Conservation (phyloP, 495 filamentous ascomycete species). For the Thermochaetoides thermophila region DNA sequence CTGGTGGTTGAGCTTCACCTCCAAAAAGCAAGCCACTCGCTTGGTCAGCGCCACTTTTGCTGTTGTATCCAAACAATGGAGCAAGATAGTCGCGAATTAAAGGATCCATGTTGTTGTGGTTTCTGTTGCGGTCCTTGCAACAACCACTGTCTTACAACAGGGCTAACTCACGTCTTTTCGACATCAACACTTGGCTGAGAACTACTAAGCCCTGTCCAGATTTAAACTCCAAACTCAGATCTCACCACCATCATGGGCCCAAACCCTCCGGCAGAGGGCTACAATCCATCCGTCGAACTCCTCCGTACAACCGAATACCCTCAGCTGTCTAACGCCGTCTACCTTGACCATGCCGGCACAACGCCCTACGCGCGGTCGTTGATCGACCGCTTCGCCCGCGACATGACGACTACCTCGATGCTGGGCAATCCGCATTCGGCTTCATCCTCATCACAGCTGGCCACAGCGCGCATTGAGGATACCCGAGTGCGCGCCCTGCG, state of each 20-base stretch:
- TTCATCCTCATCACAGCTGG: slow-evolving; percentile 64
- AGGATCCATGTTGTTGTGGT: not conserved
- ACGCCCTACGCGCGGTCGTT: slow-evolving; percentile 69
- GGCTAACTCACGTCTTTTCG: not conserved
- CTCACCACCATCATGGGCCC: too few species aligned
- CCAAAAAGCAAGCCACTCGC: too few species aligned
- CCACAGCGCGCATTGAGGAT: slow-evolving; percentile 61
- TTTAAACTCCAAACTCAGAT: too few species aligned
- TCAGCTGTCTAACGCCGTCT: too few species aligned
- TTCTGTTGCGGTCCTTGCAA: not conserved
- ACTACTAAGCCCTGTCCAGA: too few species aligned
- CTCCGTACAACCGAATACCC: too few species aligned
- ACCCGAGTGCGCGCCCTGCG: slow-evolving; percentile 53
- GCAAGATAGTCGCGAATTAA: too few species aligned
- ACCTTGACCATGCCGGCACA: slow-evolving; percentile 88
- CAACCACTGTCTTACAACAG: not conserved
- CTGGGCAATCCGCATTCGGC: slow-evolving; percentile 89
- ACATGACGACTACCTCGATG: slow-evolving; percentile 64
- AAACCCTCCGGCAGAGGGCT: too few species aligned
- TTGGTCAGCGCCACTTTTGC: not conserved
- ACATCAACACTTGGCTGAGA: too few species aligned
- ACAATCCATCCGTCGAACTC: too few species aligned
- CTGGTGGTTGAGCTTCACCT: too few species aligned
- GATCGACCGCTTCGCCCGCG: slow-evolving; percentile 58
- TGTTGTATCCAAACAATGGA: not conserved